A percentile compares a stretch with the other conserved stretches of the same genome.
phyloP scores from a whole-genome alignment of 164 flowering plant species.

The Stephania yunnanensis region DNA sequence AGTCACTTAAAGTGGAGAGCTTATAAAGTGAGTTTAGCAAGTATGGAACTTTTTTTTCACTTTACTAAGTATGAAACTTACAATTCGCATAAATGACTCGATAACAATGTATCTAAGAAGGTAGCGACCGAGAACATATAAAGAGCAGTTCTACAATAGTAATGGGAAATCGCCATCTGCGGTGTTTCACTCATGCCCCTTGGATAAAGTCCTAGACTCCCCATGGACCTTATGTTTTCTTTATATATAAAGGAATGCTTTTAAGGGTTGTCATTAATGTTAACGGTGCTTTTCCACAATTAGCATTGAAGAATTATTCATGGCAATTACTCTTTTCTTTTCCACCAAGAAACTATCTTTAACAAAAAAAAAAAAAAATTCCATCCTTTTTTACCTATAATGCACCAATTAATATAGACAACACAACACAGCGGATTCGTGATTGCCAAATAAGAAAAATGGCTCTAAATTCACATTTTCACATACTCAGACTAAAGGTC shows the following conservation, averaged over 20 bases:
- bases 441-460: background rate
- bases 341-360: no score
- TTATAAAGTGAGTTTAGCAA: no score
- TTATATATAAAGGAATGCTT: no score
- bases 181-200: no score
- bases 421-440: background rate
- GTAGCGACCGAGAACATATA: background rate
- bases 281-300: no score
- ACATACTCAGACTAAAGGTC: background rate
- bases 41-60: background rate
- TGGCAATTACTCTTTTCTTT: no score
- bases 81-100: background rate
- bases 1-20: no score
- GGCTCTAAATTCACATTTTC: background rate
- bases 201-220: no score
- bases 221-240: no score
- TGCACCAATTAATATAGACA: background rate
- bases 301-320: no score
- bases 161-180: no score
- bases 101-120: background rate
- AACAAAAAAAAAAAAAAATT: background rate
- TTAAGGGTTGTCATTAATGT: no score
- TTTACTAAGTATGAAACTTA: background rate
- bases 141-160: background rate
- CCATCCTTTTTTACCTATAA: background rate